Evolutionary conservation across 352 stramenopile genomes (phyloP).

Genomic region (Globisporangium irregulare): DNA sequence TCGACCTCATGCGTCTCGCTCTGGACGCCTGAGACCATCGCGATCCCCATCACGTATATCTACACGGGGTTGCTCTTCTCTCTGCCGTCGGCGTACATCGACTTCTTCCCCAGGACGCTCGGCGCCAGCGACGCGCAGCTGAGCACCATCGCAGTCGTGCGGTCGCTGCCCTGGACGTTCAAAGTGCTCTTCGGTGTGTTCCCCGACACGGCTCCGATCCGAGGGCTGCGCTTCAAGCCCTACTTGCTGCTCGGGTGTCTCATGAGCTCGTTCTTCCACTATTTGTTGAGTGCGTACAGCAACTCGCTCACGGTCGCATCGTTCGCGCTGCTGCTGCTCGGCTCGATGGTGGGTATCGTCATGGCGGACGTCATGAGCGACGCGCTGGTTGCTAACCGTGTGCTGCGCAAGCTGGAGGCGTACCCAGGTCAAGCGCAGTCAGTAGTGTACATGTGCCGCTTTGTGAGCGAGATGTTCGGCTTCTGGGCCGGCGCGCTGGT

Average conservation of each 20-base stretch:
- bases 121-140: constrained; percentile 67
- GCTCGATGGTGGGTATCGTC: constrained; percentile 68
- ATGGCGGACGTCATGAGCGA: constrained; percentile 85
- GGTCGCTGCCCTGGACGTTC: constrained; percentile 72
- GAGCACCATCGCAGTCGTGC: constrained; percentile 63
- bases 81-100: constrained; percentile 68
- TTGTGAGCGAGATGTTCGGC: constrained; percentile 74
- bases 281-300: constrained; percentile 32
- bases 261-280: constrained; percentile 57
- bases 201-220: constrained; percentile 59
- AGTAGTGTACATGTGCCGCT: constrained; percentile 75
- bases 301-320: constrained; percentile 46
- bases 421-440: constrained; percentile 49
- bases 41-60: constrained; percentile 78
- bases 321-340: constrained; percentile 69
- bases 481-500: constrained; percentile 66
- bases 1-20: constrained; percentile 29
- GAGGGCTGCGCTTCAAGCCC: constrained; percentile 60
- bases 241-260: constrained; percentile 70
- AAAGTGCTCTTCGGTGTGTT: constrained; percentile 78
- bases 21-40: constrained; percentile 46
- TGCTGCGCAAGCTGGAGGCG: constrained; percentile 41
- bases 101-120: constrained; percentile 66
- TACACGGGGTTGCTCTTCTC: constrained; percentile 67
- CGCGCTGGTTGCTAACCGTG: constrained; percentile 59